These are phyloP conservation scores for Rosa persica DNA, from an alignment of 306 rosid genomes.

Conservation along the genomic window DNA sequence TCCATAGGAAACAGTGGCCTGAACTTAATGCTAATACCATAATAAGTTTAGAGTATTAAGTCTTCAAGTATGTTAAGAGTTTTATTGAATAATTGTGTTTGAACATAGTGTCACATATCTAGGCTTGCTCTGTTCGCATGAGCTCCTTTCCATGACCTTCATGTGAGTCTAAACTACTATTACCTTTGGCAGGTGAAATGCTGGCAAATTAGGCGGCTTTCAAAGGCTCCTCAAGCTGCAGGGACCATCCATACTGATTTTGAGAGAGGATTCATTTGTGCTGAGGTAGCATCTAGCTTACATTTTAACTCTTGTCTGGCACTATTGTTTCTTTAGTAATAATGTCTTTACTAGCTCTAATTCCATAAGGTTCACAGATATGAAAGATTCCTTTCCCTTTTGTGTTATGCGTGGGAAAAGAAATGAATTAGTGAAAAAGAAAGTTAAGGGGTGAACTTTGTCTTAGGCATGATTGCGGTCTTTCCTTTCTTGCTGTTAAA, in stretches of 20 bases:
- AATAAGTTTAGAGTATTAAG: neutral
- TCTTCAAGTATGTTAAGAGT: neutral
- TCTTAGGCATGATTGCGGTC: neutral
- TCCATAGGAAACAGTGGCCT: neutral
- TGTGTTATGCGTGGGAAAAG: neutral
- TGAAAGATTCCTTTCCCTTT: neutral
- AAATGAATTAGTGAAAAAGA: neutral
- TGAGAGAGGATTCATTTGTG: slow-evolving; percentile 96
- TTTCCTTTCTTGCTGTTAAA: neutral
- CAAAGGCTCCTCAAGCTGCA: slow-evolving; percentile 99
- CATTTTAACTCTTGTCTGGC: slow-evolving; percentile 12
- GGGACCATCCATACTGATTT: slow-evolving; percentile 97
- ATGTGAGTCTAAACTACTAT: neutral
- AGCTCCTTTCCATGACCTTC: slow-evolving; percentile 6
- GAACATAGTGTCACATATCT: neutral
- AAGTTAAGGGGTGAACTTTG: neutral
- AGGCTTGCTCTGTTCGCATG: neutral
- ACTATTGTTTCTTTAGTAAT: neutral
- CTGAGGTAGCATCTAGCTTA: slow-evolving; percentile 64
- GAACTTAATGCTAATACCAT: neutral
- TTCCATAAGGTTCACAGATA: neutral
- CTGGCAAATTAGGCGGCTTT: slow-evolving; percentile 97
- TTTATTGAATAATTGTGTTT: neutral
- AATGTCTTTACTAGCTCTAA: neutral
- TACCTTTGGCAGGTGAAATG: slow-evolving; percentile 76